Evolutionary conservation across 345 rosid genomes (phyloP), one percentile per base, ranked within the genome.

Genomic region (Carallia pectinifolia): DNA sequence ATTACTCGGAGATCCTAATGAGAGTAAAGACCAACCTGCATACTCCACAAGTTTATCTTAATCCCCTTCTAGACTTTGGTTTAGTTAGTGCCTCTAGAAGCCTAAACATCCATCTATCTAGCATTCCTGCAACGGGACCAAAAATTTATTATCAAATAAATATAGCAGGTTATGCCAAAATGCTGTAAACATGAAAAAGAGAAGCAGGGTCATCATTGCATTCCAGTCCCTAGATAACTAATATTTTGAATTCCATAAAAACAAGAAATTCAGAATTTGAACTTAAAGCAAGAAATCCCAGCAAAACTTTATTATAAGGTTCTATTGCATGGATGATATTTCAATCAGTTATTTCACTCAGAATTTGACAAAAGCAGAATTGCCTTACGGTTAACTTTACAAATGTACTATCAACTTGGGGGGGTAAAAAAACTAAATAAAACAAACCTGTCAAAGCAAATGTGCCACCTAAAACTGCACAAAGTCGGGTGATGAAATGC

Each of bases 381-480:
- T 44, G 50, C 12, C 12, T 3, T 44, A 44, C 2, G 48, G 48
- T 40, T 40, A 55, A 8, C 30, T 55, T 55, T 55, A 56, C 8
- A 23, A 27, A 56, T 6, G 59, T 29, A 55, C 16, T 1, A 44
- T 12, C 39, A 19, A 64, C 37, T 59, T 58, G 4, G n/a, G 36
- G 47, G 8, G 23, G 23, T 12, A 56, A 44, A 38, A 1, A 58
- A 50, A 5, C 30, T 29, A 60, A 37, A 59, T 37, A 64, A 13
- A 18, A 75, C 79, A n/a, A 64, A 96, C 99, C 98, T 85, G 99
- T 88, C 61, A 96, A 68, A 31, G 98, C 99, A 85, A 92, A 96
- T 63, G 99, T 96, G 48, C 99, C 97, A 3, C 99, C 99, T 72
- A 96, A 81, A 53, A 96, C 96, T n/a, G 98, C 99, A 81, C 97